These are phyloP conservation scores for Sporothrix pseudoabietina DNA, from an alignment of 2,329 filamentous ascomycete species.

Conservation along the genomic window DNA sequence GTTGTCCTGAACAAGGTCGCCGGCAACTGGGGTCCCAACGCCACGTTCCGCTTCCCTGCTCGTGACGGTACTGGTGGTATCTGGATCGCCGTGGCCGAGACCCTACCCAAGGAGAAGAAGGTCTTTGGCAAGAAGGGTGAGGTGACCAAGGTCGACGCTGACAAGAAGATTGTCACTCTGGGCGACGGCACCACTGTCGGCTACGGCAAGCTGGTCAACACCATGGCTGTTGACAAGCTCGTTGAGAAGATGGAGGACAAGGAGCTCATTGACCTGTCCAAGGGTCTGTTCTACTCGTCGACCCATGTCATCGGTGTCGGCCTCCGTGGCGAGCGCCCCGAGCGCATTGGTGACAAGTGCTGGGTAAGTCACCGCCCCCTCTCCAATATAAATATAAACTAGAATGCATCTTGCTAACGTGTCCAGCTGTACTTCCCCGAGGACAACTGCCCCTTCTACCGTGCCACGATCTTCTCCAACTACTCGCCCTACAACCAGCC, in stretches of 20 bases:
- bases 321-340: conserved; percentile 85
- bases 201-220: conserved; percentile 91
- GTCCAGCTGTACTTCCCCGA: conserved; percentile 96
- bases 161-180: conserved; percentile 79
- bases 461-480: conserved; percentile 99
- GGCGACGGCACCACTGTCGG: conserved; percentile 83
- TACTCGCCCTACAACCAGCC: conserved; percentile 99
- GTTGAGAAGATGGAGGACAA: conserved; percentile 85
- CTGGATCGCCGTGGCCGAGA: conserved; percentile 96
- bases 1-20: conserved; percentile 95
- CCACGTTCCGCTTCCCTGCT: conserved; percentile 97
- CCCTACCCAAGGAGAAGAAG: conserved; percentile 87
- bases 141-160: conserved; percentile 84
- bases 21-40: conserved; percentile 97
- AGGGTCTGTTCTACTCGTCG: conserved; percentile 93
- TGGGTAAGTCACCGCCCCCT: conserved; percentile 62
- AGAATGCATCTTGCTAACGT: background rate
- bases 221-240: conserved; percentile 91
- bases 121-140: conserved; percentile 82
- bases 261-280: conserved; percentile 79
- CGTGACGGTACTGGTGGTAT: conserved; percentile 95
- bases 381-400: too few species aligned
- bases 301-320: conserved; percentile 98
- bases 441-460: conserved; percentile 98
- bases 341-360: conserved; percentile 98